A percentile compares a stretch with the other conserved stretches of the same genome.
Evolutionary conservation across 2,329 filamentous ascomycete genomes (phyloP).

Genomic region (Cytospora chrysosperma): DNA sequence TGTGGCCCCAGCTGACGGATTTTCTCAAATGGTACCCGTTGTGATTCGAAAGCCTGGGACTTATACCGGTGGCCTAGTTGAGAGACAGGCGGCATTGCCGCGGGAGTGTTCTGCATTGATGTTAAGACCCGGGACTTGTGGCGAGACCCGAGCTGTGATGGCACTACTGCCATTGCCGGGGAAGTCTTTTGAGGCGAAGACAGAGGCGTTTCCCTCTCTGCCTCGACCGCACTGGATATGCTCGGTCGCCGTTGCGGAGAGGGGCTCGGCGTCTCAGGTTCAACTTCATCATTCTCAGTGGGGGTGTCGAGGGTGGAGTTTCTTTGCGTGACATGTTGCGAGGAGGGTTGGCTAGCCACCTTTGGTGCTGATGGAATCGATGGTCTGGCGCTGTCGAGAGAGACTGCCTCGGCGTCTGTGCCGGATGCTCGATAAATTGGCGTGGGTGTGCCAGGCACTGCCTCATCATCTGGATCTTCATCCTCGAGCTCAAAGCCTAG

Average conservation of each 20-base stretch:
- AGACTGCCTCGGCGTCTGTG: not conserved
- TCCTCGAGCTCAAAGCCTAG: conserved; percentile 34
- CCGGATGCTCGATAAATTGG: conserved; percentile 23
- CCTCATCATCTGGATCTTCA: conserved; percentile 22
- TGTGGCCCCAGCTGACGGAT: conserved; percentile 49
- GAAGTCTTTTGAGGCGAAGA: conserved; percentile 26
- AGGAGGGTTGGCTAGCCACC: not conserved
- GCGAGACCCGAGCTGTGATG: conserved; percentile 27
- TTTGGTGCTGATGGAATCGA: not conserved
- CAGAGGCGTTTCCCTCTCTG: conserved; percentile 25
- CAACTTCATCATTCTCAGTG: conserved; percentile 17
- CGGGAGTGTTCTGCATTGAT: conserved; percentile 18
- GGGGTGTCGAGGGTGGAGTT: conserved; percentile 9
- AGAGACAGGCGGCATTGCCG: conserved; percentile 24
- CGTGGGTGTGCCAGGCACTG: conserved; percentile 28
- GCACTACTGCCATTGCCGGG: conserved; percentile 18
- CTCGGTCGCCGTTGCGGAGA: conserved; percentile 13
- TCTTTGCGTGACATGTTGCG: not conserved
- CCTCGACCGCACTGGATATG: conserved; percentile 17
- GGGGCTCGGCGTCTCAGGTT: conserved; percentile 21
- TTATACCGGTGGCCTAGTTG: conserved; percentile 32
- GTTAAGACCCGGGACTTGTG: conserved; percentile 34
- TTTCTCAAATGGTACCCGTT: conserved; percentile 50
- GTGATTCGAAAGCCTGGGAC: conserved; percentile 43
- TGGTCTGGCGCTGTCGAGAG: not conserved